Evolutionary conservation across 306 rosid genomes (phyloP).

Genomic region (Parietaria judaica): DNA sequence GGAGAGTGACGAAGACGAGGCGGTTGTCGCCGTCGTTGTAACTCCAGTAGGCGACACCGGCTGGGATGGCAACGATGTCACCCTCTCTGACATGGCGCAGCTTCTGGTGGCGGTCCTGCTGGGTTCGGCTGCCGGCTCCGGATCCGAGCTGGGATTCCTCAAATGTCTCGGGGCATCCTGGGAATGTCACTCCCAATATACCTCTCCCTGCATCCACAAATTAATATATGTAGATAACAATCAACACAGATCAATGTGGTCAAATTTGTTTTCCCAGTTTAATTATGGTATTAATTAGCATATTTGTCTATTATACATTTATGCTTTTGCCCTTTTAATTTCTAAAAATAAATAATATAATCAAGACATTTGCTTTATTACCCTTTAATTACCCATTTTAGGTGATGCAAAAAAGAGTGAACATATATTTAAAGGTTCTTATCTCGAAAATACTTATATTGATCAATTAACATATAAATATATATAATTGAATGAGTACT

Average conservation of each 20-base stretch:
- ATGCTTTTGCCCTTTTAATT: too few relatives aligned
- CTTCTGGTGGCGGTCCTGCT: conserved; percentile 11
- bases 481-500: neutral
- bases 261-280: too few relatives aligned
- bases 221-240: too few relatives aligned
- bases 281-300: too few relatives aligned
- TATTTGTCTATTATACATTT: too few relatives aligned
- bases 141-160: conserved; percentile 2
- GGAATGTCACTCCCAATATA: conserved; percentile 13
- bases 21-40: conserved; percentile 25
- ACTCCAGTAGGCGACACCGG: conserved; percentile 34
- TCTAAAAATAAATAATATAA: too few relatives aligned
- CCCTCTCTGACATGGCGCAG: conserved; percentile 27
- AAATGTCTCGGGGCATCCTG: conserved; percentile 34
- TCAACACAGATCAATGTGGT: neutral
- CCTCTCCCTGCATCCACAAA: conserved; percentile 22
- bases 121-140: neutral
- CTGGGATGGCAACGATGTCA: conserved; percentile 28
- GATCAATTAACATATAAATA: neutral
- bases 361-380: too few relatives aligned
- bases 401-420: too few relatives aligned
- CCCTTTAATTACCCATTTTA: too few relatives aligned
- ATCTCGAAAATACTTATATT: too few relatives aligned
- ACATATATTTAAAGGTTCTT: too few relatives aligned
- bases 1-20: conserved; percentile 33